Conservation (phyloP, 140 eudicot species). For the Ambrosia hybrid region DNA sequence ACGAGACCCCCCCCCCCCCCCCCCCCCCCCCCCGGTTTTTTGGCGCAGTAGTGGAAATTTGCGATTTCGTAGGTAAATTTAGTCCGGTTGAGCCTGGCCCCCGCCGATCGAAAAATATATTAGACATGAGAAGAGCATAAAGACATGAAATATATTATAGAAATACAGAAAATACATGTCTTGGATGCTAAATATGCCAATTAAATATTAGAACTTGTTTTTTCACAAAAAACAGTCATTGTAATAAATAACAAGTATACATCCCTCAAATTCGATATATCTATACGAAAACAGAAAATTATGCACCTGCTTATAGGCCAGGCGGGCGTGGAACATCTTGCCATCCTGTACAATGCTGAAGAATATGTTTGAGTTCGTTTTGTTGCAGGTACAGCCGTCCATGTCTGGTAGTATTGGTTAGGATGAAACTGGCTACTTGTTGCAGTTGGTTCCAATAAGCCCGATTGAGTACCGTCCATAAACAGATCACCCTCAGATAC, state of each 20-base stretch:
- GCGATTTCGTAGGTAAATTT: too few relatives aligned
- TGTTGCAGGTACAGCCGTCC: conserved; percentile 62
- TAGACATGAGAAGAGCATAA: background rate
- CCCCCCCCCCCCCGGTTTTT: too few relatives aligned
- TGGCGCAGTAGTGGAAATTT: too few relatives aligned
- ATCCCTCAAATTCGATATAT: background rate
- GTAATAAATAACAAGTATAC: background rate
- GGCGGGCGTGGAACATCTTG: conserved; percentile 48
- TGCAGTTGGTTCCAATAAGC: conserved; percentile 30
- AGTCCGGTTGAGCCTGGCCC: too few relatives aligned
- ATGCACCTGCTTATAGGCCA: conserved; percentile 26
- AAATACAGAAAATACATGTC: background rate
- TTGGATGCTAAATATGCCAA: conserved; percentile 2
- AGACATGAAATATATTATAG: background rate
- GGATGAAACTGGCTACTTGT: conserved; percentile 52
- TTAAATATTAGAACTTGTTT: background rate
- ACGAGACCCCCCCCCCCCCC: too few relatives aligned
- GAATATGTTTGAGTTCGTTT: conserved; percentile 47
- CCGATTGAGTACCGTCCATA: conserved; percentile 50
- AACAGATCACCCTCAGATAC: conserved; percentile 82
- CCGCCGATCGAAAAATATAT: too few relatives aligned
- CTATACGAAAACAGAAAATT: background rate
- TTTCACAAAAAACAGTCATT: background rate
- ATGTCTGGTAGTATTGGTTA: conserved; percentile 49
- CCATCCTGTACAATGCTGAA: conserved; percentile 71